phyloP scores from a whole-genome alignment of 2,329 filamentous ascomycete genomes.

The Aurifilum marmelostoma region DNA sequence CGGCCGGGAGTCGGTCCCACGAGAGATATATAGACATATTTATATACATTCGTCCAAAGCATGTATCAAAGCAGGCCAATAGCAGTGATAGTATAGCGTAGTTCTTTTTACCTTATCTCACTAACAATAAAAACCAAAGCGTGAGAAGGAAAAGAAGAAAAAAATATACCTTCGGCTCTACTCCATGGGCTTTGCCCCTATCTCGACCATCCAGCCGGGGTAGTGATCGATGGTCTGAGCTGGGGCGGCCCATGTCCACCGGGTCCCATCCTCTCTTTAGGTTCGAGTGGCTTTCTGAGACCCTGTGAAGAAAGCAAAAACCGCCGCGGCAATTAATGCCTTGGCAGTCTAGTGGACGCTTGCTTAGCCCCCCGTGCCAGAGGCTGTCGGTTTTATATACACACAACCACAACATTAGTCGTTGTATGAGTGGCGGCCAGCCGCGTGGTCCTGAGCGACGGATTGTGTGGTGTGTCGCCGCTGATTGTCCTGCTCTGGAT shows the following conservation, averaged over 20 bases:
- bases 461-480: too few species aligned
- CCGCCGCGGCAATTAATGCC: not conserved
- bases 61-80: not conserved
- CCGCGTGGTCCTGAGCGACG: too few species aligned
- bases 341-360: not conserved
- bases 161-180: slow-evolving; percentile 13
- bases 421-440: slow-evolving; percentile 1
- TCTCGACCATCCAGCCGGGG: not conserved
- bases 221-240: not conserved
- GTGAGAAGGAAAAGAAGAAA: not conserved
- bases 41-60: not conserved
- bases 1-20: not conserved
- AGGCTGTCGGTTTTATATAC: not conserved
- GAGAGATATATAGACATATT: not conserved
- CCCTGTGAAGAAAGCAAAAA: not conserved
- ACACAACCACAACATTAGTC: not conserved
- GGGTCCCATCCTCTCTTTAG: slow-evolving; percentile 9
- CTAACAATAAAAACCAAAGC: not conserved
- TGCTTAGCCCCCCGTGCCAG: not conserved
- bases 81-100: not conserved
- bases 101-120: not conserved
- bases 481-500: not conserved
- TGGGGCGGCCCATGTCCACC: slow-evolving; percentile 24
- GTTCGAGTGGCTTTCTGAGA: not conserved
- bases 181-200: slow-evolving; percentile 8